These are phyloP conservation scores for Catharanthus roseus DNA, from an alignment of 257 asterid genomes.

Conservation along the genomic window DNA sequence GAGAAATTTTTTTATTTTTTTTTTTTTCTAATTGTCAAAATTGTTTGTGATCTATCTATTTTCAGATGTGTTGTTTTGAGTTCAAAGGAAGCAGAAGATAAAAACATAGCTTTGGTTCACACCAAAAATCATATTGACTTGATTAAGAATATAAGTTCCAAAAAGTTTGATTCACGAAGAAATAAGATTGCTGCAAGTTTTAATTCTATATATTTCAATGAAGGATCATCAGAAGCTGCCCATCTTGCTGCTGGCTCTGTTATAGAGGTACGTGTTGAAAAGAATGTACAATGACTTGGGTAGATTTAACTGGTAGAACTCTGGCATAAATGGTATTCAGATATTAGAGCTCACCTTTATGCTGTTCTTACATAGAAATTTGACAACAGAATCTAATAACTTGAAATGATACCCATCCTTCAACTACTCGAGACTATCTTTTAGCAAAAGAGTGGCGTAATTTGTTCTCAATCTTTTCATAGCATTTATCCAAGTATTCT, in stretches of 20 bases:
- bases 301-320: not conserved
- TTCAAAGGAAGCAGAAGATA: slow-evolving; percentile 66
- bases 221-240: slow-evolving; percentile 90
- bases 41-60: slow-evolving; percentile 7
- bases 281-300: not conserved
- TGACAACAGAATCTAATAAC: not conserved
- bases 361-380: not conserved
- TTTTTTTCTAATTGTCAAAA: slow-evolving; percentile 1
- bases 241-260: slow-evolving; percentile 92
- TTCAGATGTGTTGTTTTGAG: slow-evolving; percentile 65
- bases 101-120: slow-evolving; percentile 69
- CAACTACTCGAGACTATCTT: not conserved
- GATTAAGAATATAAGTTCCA: slow-evolving; percentile 62
- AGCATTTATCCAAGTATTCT: not conserved
- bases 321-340: not conserved
- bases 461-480: not conserved
- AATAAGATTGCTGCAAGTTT: slow-evolving; percentile 40
- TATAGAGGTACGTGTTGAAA: slow-evolving; percentile 51
- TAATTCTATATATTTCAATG: slow-evolving; percentile 81
- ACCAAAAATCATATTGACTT: slow-evolving; percentile 52
- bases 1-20: not conserved
- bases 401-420: not conserved
- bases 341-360: not conserved
- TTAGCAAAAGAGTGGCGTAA: not conserved
- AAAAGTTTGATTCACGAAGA: slow-evolving; percentile 34